Base-by-base conservation (phyloP, 495 filamentous ascomycete genomes). In the Xylaria bambusicola region DNA sequence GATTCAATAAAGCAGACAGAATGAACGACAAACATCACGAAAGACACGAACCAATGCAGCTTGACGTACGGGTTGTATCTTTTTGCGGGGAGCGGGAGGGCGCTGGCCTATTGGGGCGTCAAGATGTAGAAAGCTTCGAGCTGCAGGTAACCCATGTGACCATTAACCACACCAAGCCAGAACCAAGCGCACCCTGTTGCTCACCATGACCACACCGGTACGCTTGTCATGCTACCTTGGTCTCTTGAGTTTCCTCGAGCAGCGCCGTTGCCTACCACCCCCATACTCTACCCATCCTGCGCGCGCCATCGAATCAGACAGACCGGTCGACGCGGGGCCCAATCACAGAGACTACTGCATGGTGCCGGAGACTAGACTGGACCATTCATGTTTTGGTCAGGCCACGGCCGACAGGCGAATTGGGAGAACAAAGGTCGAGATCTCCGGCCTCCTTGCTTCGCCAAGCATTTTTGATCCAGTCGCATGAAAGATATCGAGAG, bases 121-220 rank as follows among this genome's bases (percentile, higher is more conserved):
- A 10, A 40, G 21, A n/a, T 27, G 41, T 18, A 33, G 23, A 47
- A 53, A 20, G 48, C 59, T 59, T 64, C 35, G 36, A 51, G 44
- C 63, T 64, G 59, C 63, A 66, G 56, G 48, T 63, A 62, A 62
- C 63, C 63, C 68, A 67, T 68, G 68, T 65, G 61, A 71, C 68
- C 66, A 44, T 21, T n/a, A n/a, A n/a, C n/a, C n/a, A n/a, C n/a
- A n/a, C n/a, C n/a, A n/a, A n/a, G n/a, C n/a, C n/a, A n/a, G n/a
- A n/a, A 52, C 58, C 67, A 47, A 63, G 62, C 53, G 53, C 52
- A 47, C 52, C 49, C 45, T 47, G n/a, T n/a, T n/a, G 38, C 48
- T 53, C 57, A 60, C 58, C 61, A 64, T 68, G 50, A 63, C 62
- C 51, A 71, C 65, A 70, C 63, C 65, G 66, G 62, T 65, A 62